Evolutionary conservation across 768 basidiomycete genomes (phyloP).

Genomic region (Pleurotus cornucopiae): DNA sequence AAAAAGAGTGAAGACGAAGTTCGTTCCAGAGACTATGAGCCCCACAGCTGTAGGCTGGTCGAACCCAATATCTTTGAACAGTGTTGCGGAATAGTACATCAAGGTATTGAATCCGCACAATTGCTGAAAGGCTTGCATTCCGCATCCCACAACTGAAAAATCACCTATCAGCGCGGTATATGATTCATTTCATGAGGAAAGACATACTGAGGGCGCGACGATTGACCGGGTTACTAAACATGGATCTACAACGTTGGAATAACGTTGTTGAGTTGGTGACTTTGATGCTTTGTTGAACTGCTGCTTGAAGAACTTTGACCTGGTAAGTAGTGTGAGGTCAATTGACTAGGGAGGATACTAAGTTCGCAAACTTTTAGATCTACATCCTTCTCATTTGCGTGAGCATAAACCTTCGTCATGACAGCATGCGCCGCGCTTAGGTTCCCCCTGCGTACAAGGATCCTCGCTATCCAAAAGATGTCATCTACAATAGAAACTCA

Average conservation of each 20-base stretch:
- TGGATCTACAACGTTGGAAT: slow-evolving; percentile 47
- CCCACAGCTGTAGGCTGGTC: slow-evolving; percentile 80
- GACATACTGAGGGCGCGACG: slow-evolving; percentile 64
- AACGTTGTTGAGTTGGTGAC: slow-evolving; percentile 63
- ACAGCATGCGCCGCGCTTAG: slow-evolving; percentile 47
- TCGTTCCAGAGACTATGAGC: slow-evolving; percentile 72
- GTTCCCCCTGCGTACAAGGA: slow-evolving; percentile 56
- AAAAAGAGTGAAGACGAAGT: slow-evolving; percentile 74
- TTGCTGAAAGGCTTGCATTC: slow-evolving; percentile 82
- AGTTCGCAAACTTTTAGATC: slow-evolving; percentile 49
- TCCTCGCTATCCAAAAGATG: slow-evolving; percentile 34
- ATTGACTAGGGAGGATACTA: background rate
- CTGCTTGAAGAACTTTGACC: slow-evolving; percentile 55
- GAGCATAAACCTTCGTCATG: slow-evolving; percentile 65
- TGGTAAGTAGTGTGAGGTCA: slow-evolving; percentile 14
- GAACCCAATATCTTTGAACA: slow-evolving; percentile 80
- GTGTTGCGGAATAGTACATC: slow-evolving; percentile 70
- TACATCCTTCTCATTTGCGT: slow-evolving; percentile 59
- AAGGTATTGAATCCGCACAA: slow-evolving; percentile 83
- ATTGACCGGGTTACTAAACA: slow-evolving; percentile 54
- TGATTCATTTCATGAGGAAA: background rate
- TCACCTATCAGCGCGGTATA: background rate
- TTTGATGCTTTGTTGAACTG: slow-evolving; percentile 59
- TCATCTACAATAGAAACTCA: background rate
- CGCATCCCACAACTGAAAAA: slow-evolving; percentile 63